A percentile compares a stretch with the other conserved stretches of the same genome.
These are phyloP conservation scores for Psilocybe cubensis DNA, from an alignment of 768 basidiomycete species.

Conservation along the genomic window DNA sequence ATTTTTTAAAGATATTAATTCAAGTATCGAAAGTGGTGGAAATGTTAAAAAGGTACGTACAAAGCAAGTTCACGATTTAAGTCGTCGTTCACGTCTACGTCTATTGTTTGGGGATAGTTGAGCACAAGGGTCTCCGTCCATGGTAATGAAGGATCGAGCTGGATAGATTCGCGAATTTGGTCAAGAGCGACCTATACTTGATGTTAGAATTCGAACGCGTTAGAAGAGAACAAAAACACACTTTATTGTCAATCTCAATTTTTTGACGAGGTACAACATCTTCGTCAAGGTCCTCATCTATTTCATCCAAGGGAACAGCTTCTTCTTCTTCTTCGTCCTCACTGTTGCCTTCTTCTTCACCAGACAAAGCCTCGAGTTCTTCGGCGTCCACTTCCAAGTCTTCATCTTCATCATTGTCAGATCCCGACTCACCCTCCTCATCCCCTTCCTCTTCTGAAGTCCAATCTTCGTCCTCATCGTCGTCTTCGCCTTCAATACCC, in stretches of 20 bases:
- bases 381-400: conserved; percentile 25
- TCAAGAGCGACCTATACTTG: conserved; percentile 67
- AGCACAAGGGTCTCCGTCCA: conserved; percentile 86
- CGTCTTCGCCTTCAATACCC: conserved; percentile 15
- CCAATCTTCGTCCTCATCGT: conserved; percentile 25
- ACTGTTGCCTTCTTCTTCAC: conserved; percentile 40
- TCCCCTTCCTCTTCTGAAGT: conserved; percentile 41
- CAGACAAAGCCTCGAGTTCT: conserved; percentile 38
- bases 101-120: conserved; percentile 72
- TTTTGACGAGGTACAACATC: conserved; percentile 85
- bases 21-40: too few species aligned
- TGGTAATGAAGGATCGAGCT: conserved; percentile 71
- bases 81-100: conserved; percentile 84
- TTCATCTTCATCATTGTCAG: conserved; percentile 25
- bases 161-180: conserved; percentile 78
- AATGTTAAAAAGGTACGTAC: conserved; percentile 49
- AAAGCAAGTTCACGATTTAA: conserved; percentile 95
- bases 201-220: background rate
- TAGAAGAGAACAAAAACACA: conserved; percentile 33
- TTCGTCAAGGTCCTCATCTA: conserved; percentile 75
- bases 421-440: conserved; percentile 14
- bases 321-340: conserved; percentile 39
- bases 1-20: background rate
- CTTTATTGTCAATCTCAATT: conserved; percentile 81
- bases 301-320: conserved; percentile 67